These are phyloP conservation scores for Mortierella sp. DNA, from an alignment of 371 early-diverging fungal species.

Conservation along the genomic window DNA sequence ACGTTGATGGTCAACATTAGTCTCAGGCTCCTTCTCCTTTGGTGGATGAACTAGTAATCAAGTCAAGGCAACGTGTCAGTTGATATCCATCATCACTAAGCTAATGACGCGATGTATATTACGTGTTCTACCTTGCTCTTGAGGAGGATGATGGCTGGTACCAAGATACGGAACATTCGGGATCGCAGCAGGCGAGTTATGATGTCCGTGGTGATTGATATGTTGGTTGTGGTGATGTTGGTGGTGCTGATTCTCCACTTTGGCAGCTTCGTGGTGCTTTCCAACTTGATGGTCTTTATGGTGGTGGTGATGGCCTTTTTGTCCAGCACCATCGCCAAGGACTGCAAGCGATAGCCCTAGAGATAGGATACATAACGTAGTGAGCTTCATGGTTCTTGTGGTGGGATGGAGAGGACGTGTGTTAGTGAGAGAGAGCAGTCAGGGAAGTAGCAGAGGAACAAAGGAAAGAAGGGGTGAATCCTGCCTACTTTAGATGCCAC, in stretches of 20 bases:
- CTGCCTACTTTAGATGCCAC: no score
- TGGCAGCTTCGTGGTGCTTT: not conserved
- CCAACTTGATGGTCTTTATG: slow-evolving; percentile 1
- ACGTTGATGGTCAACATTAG: no score
- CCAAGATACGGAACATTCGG: not conserved
- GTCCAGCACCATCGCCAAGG: slow-evolving; percentile 14
- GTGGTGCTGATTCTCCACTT: slow-evolving; percentile 2
- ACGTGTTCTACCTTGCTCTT: not conserved
- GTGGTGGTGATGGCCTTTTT: not conserved
- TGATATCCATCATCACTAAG: not conserved
- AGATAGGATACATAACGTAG: slow-evolving; percentile 22
- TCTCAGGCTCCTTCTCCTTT: not conserved
- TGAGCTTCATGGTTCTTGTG: slow-evolving; percentile 26
- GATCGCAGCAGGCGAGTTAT: slow-evolving; percentile 2
- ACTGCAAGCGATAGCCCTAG: slow-evolving; percentile 26
- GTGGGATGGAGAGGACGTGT: no score
- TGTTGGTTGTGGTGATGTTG: slow-evolving; percentile 7
- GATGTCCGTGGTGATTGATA: not conserved
- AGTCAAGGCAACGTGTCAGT: no score
- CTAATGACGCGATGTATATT: not conserved
- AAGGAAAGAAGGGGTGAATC: no score
- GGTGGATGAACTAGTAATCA: not conserved
- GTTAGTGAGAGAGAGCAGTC: no score
- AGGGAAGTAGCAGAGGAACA: no score
- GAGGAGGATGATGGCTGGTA: not conserved